These are phyloP conservation scores for Parastagonospora avenae DNA, from an alignment of 2,329 filamentous ascomycete genomes.

Conservation along the genomic window DNA sequence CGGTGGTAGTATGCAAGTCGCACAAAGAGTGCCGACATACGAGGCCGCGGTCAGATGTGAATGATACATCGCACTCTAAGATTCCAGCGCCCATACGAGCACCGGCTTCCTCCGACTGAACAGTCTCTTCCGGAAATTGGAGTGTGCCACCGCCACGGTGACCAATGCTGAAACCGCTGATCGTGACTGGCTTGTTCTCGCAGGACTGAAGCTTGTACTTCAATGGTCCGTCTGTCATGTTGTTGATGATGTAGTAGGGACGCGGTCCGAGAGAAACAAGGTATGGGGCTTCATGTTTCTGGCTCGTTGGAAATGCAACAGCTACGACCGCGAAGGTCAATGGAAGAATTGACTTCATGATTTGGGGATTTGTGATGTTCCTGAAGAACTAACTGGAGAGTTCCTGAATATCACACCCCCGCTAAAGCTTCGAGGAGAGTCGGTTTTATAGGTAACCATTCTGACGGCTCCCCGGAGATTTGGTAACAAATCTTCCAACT, in stretches of 20 bases:
- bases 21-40: constrained; percentile 72
- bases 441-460: neutral
- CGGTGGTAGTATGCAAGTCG: constrained; percentile 71
- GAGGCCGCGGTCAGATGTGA: constrained; percentile 68
- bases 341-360: neutral
- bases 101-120: constrained; percentile 64
- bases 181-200: constrained; percentile 58
- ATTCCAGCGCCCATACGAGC: constrained; percentile 71
- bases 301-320: constrained; percentile 11
- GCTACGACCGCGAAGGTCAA: constrained; percentile 14
- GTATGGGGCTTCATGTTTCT: constrained; percentile 12
- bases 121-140: constrained; percentile 68
- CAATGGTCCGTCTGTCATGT: constrained; percentile 65
- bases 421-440: neutral
- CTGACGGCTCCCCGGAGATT: neutral
- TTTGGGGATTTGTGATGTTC: neutral
- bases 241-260: constrained; percentile 67
- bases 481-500: neutral
- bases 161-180: constrained; percentile 63
- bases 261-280: constrained; percentile 65
- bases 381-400: no score
- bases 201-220: constrained; percentile 66
- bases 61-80: constrained; percentile 70
- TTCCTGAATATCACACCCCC: no score
- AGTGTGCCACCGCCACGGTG: constrained; percentile 66